Percentiles rank a stretch among this genome's conserved stretches.
Evolutionary conservation across 441 rosid genomes (phyloP).

Genomic region (Erodium texanum): DNA sequence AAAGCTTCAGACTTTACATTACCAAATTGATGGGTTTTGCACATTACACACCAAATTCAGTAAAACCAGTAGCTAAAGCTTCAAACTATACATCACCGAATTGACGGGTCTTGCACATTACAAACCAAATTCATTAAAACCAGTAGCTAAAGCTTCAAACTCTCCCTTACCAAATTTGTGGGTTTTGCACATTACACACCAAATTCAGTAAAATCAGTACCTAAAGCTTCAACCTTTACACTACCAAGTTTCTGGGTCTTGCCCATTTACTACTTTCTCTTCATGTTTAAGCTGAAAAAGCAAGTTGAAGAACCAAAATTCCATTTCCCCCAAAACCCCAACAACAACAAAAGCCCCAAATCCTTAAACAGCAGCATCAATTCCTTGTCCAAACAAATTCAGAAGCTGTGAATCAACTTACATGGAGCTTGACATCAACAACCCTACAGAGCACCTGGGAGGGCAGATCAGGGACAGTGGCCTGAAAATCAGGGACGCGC

Average conservation of each 20-base stretch:
- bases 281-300: background rate
- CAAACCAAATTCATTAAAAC: background rate
- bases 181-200: background rate
- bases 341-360: background rate
- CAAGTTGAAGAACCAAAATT: background rate
- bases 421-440: conserved; percentile 59
- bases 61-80: too few species aligned
- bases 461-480: conserved; percentile 46
- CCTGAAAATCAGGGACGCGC: conserved; percentile 42
- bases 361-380: conserved; percentile 9
- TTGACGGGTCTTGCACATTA: background rate
- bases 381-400: conserved; percentile 10
- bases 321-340: background rate
- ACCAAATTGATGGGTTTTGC: background rate
- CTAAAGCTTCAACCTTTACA: background rate
- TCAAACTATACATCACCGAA: too few species aligned
- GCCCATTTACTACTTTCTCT: background rate
- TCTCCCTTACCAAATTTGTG: background rate
- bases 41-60: background rate
- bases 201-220: background rate
- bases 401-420: conserved; percentile 27
- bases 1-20: background rate
- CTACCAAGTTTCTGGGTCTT: background rate
- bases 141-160: background rate
- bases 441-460: conserved; percentile 71